These are phyloP conservation scores for Thuja plicata DNA, from an alignment of 83 land plant genomes.

Conservation along the genomic window DNA sequence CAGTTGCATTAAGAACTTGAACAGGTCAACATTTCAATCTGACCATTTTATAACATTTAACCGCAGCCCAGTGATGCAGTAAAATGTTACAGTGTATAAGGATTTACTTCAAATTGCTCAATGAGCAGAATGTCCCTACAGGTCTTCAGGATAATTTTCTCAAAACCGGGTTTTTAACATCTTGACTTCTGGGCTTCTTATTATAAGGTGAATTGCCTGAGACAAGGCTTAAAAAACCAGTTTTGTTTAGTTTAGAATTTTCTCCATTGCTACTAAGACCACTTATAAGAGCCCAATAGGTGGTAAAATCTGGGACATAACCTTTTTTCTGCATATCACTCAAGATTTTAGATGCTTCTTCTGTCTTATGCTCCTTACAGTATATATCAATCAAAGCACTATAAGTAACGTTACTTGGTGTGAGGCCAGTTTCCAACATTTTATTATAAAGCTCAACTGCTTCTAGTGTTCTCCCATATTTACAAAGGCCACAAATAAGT, in stretches of 20 bases:
- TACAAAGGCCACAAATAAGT: slow-evolving; percentile 10
- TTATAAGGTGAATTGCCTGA: neutral
- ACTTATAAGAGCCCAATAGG: slow-evolving; percentile 15
- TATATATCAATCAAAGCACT: neutral
- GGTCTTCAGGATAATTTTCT: neutral
- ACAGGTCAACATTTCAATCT: neutral
- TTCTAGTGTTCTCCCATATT: neutral
- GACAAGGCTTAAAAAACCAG: slow-evolving; percentile 5
- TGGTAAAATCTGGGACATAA: neutral
- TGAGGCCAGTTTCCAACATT: slow-evolving; percentile 11
- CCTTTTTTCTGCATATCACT: slow-evolving; percentile 15
- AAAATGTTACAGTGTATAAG: neutral
- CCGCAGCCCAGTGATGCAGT: neutral
- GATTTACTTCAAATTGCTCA: neutral
- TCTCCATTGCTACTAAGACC: slow-evolving; percentile 15
- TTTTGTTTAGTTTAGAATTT: neutral
- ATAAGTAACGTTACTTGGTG: neutral
- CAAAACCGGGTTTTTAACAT: neutral
- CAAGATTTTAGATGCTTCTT: slow-evolving; percentile 14
- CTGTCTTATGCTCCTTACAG: slow-evolving; percentile 11
- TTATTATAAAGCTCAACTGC: slow-evolving; percentile 12
- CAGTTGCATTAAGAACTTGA: neutral
- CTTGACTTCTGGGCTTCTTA: neutral
- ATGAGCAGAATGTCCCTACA: neutral
- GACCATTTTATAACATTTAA: neutral